phyloP scores from a whole-genome alignment of 805 yeast species.

The Lachancea sp. region DNA sequence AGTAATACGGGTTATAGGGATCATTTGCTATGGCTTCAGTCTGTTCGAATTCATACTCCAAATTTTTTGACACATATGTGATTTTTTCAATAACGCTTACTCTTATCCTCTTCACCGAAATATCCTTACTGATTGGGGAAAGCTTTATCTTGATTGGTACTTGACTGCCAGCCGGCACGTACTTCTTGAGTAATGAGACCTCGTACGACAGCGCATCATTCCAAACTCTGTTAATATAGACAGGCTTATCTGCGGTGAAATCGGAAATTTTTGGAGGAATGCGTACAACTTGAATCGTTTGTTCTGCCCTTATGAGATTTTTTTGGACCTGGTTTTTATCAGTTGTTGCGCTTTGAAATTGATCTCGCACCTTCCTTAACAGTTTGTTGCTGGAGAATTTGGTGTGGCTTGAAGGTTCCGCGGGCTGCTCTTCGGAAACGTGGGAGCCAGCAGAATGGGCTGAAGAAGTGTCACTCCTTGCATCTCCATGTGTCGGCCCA shows the following conservation, averaged over 20 bases:
- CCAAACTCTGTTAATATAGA: conserved; percentile 73
- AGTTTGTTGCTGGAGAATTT: conserved; percentile 10
- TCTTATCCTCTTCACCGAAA: conserved; percentile 55
- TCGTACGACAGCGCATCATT: conserved; percentile 64
- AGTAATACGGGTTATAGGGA: conserved; percentile 29
- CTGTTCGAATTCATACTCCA: conserved; percentile 48
- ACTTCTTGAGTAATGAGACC: conserved; percentile 64
- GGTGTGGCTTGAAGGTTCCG: conserved; percentile 4
- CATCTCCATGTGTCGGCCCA: background rate
- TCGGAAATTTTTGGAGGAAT: conserved; percentile 37
- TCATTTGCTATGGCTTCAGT: conserved; percentile 33
- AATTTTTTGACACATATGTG: conserved; percentile 52
- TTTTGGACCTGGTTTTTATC: background rate
- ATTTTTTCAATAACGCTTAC: conserved; percentile 62
- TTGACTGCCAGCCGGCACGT: conserved; percentile 56
- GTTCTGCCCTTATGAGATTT: conserved; percentile 26
- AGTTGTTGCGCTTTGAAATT: conserved; percentile 14
- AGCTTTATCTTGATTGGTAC: conserved; percentile 56
- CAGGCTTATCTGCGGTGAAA: conserved; percentile 55
- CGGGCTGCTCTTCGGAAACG: conserved; percentile 6
- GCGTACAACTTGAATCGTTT: conserved; percentile 33
- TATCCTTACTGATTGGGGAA: conserved; percentile 57
- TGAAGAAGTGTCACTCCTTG: conserved; percentile 7
- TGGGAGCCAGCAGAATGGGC: conserved; percentile 3
- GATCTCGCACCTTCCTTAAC: conserved; percentile 25